Evolutionary conservation across 139 green algal genomes (phyloP).

Genomic region (Chlamydomonas sp.): DNA sequence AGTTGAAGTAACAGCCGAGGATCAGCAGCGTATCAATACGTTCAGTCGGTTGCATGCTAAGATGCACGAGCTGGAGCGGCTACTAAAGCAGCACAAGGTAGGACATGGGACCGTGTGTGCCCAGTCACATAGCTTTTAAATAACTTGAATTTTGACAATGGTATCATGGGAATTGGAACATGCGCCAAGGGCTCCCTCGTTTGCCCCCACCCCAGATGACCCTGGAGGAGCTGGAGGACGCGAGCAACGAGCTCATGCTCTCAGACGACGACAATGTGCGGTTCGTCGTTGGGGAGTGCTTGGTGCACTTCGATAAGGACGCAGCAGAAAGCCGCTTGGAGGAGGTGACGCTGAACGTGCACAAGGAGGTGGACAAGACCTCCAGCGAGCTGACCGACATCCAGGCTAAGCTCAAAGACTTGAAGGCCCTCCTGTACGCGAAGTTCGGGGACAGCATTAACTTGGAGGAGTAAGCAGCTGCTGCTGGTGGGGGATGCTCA

Average conservation of each 20-base stretch:
- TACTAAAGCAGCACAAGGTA: conserved; percentile 53
- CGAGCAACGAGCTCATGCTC: conserved; percentile 61
- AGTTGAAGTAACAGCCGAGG: conserved; percentile 41
- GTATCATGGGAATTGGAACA: no score
- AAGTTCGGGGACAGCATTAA: conserved; percentile 65
- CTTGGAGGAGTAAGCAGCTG: conserved; percentile 45
- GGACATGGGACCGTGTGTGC: background rate
- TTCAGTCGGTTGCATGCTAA: conserved; percentile 52
- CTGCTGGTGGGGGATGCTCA: background rate
- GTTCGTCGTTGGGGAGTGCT: conserved; percentile 60
- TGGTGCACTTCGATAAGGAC: conserved; percentile 61
- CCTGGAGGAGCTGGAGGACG: conserved; percentile 58
- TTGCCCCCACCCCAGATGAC: conserved; percentile 36
- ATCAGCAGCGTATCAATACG: conserved; percentile 58
- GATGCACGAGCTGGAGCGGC: conserved; percentile 40
- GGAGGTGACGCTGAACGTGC: conserved; percentile 22
- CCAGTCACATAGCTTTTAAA: no score
- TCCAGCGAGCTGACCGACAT: conserved; percentile 35
- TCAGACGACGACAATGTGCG: conserved; percentile 52
- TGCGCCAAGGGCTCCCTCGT: no score
- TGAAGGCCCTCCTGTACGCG: conserved; percentile 51
- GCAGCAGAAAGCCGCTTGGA: conserved; percentile 46
- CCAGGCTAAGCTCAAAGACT: conserved; percentile 31
- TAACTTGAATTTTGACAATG: no score
- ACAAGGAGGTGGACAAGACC: conserved; percentile 28